A percentile compares a stretch with the other conserved stretches of the same genome.
phyloP scores from a whole-genome alignment of 163 green algal species.

The Scenedesmus sp. region DNA sequence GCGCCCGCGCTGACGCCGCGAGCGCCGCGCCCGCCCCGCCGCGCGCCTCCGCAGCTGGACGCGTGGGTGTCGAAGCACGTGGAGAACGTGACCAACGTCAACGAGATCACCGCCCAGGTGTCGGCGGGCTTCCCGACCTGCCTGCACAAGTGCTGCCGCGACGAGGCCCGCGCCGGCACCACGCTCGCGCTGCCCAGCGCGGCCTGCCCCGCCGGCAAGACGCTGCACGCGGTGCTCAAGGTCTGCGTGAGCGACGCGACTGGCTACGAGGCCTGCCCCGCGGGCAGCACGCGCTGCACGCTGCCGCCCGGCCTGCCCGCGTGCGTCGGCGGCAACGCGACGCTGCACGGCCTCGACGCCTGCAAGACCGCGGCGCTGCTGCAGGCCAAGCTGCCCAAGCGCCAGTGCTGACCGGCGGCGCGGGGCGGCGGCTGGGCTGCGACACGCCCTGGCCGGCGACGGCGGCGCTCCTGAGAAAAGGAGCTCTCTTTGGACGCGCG shows the following conservation, averaged over 20 bases:
- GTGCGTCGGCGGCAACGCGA: neutral
- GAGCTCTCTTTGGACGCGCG: too few relatives aligned
- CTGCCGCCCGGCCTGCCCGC: neutral
- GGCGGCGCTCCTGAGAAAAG: too few relatives aligned
- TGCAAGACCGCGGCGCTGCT: neutral
- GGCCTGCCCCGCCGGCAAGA: neutral
- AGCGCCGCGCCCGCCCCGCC: neutral
- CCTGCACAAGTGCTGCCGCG: constrained; percentile 37
- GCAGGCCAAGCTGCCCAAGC: neutral
- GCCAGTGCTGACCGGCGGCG: too few relatives aligned
- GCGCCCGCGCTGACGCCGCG: neutral
- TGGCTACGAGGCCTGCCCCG: neutral
- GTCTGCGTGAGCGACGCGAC: neutral
- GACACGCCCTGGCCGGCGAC: too few relatives aligned
- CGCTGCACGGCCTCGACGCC: neutral
- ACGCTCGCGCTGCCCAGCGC: neutral
- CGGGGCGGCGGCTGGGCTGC: too few relatives aligned
- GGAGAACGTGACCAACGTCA: constrained; percentile 2
- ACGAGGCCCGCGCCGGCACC: neutral
- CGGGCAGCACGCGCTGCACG: neutral
- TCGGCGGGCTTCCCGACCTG: constrained; percentile 11
- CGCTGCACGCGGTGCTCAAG: neutral
- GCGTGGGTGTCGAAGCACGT: constrained; percentile 22
- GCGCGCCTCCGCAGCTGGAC: constrained; percentile 5
- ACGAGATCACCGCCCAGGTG: neutral